These are phyloP conservation scores for Geotrichum australiense DNA, from an alignment of 1,139 yeast species.

Conservation along the genomic window DNA sequence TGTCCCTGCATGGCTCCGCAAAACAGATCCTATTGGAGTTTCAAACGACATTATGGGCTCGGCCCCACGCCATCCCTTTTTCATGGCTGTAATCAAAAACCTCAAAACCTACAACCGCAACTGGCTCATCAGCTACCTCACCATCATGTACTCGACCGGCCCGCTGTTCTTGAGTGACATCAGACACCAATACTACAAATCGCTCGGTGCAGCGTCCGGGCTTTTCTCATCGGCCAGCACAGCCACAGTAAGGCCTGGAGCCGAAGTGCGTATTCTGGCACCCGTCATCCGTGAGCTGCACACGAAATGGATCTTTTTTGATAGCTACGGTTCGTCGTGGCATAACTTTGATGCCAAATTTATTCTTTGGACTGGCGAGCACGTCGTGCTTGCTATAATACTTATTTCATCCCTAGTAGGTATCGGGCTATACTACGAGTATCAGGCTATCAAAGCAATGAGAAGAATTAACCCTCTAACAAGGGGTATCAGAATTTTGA, in stretches of 20 bases:
- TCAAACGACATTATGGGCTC: constrained; percentile 93
- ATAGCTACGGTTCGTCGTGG: constrained; percentile 81
- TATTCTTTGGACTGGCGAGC: constrained; percentile 36
- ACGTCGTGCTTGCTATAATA: too few relatives aligned
- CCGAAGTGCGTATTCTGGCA: constrained; percentile 48
- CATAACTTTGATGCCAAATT: constrained; percentile 76
- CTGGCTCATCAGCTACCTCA: constrained; percentile 61
- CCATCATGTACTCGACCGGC: constrained; percentile 91
- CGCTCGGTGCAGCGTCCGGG: too few relatives aligned
- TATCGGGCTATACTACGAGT: too few relatives aligned
- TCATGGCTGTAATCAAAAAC: constrained; percentile 58
- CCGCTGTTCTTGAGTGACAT: constrained; percentile 79
- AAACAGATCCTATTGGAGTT: constrained; percentile 83
- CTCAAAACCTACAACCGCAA: constrained; percentile 45
- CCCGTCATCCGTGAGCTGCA: constrained; percentile 48
- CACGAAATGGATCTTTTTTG: constrained; percentile 47
- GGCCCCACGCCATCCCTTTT: constrained; percentile 81
- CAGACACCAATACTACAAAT: constrained; percentile 68
- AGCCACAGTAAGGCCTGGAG: constrained; percentile 19
- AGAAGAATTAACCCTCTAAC: too few relatives aligned
- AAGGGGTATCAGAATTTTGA: too few relatives aligned
- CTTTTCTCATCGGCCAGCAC: constrained; percentile 50
- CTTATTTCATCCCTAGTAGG: too few relatives aligned
- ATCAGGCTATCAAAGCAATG: too few relatives aligned
- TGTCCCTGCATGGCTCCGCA: constrained; percentile 79